Conservation (phyloP, 352 stramenopile species). For the Saprolegnia parasitica region DNA sequence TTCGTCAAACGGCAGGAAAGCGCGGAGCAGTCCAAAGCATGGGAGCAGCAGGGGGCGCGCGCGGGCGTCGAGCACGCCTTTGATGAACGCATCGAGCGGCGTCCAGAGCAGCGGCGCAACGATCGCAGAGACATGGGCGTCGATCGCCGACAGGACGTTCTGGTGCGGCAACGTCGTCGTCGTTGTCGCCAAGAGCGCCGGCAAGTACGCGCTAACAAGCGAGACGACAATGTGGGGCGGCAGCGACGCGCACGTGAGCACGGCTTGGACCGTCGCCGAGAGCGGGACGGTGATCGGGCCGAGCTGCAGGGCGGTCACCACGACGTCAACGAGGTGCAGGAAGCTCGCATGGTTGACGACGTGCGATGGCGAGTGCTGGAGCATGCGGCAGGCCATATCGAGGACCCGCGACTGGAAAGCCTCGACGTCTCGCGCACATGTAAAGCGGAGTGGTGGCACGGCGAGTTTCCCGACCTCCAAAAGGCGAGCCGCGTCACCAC, state of each 20-base stretch:
- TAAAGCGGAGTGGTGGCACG: constrained; percentile 22
- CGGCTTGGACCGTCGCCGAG: neutral
- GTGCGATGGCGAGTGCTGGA: constrained; percentile 4
- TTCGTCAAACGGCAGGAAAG: neutral
- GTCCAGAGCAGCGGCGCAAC: neutral
- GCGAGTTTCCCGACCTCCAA: constrained; percentile 19
- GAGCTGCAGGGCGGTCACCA: neutral
- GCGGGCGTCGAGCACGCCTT: neutral
- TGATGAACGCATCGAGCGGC: constrained; percentile 3
- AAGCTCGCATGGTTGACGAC: constrained; percentile 12
- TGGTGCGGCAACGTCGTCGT: neutral
- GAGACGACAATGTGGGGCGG: neutral
- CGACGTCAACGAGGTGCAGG: neutral
- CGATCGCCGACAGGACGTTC: neutral
- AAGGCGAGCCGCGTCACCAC: neutral
- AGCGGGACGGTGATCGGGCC: neutral
- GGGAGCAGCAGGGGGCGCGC: neutral
- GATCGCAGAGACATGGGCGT: neutral
- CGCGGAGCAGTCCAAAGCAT: constrained; percentile 1
- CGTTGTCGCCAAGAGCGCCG: neutral
- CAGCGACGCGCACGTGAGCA: neutral
- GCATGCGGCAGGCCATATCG: neutral
- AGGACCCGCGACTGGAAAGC: constrained; percentile 9
- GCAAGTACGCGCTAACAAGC: neutral
- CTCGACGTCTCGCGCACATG: neutral